phyloP scores from a whole-genome alignment of 768 basidiomycete species.

The Myochromella boudieri region DNA sequence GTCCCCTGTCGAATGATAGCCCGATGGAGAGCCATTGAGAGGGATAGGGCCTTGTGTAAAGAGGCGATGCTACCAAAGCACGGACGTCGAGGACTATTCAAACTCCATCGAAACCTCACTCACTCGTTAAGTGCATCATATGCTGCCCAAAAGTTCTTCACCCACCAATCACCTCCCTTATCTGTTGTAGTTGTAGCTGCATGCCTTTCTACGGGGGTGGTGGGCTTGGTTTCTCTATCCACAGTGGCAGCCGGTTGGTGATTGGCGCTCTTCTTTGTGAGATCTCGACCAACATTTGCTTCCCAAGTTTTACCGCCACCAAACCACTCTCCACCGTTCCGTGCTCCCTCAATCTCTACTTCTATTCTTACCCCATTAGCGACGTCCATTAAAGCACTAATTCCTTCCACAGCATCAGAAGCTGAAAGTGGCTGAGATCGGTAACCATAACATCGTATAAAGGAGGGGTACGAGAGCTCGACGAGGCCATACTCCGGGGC shows the following conservation, averaged over 20 bases:
- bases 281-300: slow-evolving; percentile 35
- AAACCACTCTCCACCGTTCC: slow-evolving; percentile 96
- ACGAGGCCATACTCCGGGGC: slow-evolving; percentile 95
- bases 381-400: slow-evolving; percentile 85
- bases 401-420: slow-evolving; percentile 89
- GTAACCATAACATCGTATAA: slow-evolving; percentile 90
- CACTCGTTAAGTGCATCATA: slow-evolving; percentile 92
- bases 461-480: slow-evolving; percentile 92
- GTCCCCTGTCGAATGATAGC: slow-evolving; percentile 95
- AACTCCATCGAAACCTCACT: slow-evolving; percentile 30
- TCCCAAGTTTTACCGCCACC: slow-evolving; percentile 83
- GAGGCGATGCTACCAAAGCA: slow-evolving; percentile 54
- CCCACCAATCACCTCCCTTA: slow-evolving; percentile 72
- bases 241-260: slow-evolving; percentile 25
- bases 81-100: background rate
- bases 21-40: slow-evolving; percentile 91
- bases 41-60: slow-evolving; percentile 71
- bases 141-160: slow-evolving; percentile 92
- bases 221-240: background rate
- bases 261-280: slow-evolving; percentile 21
- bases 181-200: slow-evolving; percentile 24
- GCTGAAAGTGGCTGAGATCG: slow-evolving; percentile 86
- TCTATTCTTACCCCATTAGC: slow-evolving; percentile 90
- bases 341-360: slow-evolving; percentile 82
- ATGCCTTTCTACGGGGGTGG: slow-evolving; percentile 31